phyloP scores from a whole-genome alignment of 768 basidiomycete species.

The Mrakia blollopis region DNA sequence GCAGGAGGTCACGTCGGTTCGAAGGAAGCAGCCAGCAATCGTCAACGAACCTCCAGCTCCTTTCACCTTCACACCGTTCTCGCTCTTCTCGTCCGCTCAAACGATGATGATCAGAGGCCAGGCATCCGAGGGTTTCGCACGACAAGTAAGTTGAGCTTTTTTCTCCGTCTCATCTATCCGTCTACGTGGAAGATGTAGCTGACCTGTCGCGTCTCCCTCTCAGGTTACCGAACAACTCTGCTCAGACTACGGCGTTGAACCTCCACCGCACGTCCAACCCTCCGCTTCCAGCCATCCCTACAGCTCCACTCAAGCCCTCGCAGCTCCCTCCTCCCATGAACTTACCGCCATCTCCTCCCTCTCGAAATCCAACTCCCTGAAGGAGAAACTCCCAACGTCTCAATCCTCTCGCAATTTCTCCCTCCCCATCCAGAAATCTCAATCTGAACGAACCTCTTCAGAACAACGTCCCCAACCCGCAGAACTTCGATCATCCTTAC shows the following conservation, averaged over 20 bases:
- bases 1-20: slow-evolving; percentile 19
- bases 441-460: not conserved
- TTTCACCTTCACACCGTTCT: slow-evolving; percentile 41
- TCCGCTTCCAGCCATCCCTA: not conserved
- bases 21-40: not conserved
- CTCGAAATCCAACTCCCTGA: not conserved
- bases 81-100: slow-evolving; percentile 43
- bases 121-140: slow-evolving; percentile 36
- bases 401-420: not conserved
- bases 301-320: slow-evolving; percentile 11
- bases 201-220: slow-evolving; percentile 8
- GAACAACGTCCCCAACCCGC: too few species aligned
- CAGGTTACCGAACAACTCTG: slow-evolving; percentile 40
- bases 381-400: not conserved
- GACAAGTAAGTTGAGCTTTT: slow-evolving; percentile 22
- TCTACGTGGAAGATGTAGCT: too few species aligned
- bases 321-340: not conserved
- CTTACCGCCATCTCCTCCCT: not conserved
- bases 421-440: not conserved
- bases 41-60: slow-evolving; percentile 42
- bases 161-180: not conserved
- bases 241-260: slow-evolving; percentile 36
- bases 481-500: slow-evolving; percentile 13
- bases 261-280: not conserved
- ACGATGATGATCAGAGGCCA: slow-evolving; percentile 40